Evolutionary conservation across 2,329 filamentous ascomycete species (phyloP), one percentile per base, ranked within the genome.

Genomic region (Neonectria ditissima): DNA sequence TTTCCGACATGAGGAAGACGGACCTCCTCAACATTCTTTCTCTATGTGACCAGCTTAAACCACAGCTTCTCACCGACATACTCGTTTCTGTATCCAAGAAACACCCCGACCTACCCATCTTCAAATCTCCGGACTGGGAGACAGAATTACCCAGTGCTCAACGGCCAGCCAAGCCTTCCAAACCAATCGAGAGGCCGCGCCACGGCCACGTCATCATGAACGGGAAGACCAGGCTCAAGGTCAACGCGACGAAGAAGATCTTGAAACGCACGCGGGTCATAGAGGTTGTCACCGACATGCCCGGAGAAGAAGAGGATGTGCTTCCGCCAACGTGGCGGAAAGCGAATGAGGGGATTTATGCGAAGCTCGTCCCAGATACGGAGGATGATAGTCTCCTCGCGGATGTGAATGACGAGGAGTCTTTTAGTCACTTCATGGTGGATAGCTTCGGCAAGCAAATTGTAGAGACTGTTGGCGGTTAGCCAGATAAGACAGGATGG

Each of bases 391-490:
- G 56, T 5, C 73, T 80, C 28, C 68, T 82, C 18, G 60, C 74
- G 28, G 81, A 82, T 50, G 74, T 78, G 5, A 78, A 81, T 22
- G 80, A 82, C 39, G 79, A 80, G 51, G 79, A 81, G 51, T 75
- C 80, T 0, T 83, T 83, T 51, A 82, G 80, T 45, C 80, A 82
- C 55, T 83, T 83, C 65, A 71, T 78, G 62, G 78, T 82, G 9
- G 78, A 81, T 39, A 66, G 62, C 20, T 65, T 74, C 20, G 79
- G 80, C n/a, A 78, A 76, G 63, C 77, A 79, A 52, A 75, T 80
- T 20, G 65, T 76, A 45, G 69, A 78, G 20, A 66, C 76, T 13
- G 67, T 75, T 18, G 75, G 72, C 57, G 71, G 68, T 32, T 77
- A 43, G 72, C 47, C 59, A 24, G 39, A 30, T 28, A 18, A 50